Evolutionary conservation across 2,329 filamentous ascomycete genomes (phyloP), one percentile per base, ranked within the genome.

Genomic region (Kalmusia sp.): DNA sequence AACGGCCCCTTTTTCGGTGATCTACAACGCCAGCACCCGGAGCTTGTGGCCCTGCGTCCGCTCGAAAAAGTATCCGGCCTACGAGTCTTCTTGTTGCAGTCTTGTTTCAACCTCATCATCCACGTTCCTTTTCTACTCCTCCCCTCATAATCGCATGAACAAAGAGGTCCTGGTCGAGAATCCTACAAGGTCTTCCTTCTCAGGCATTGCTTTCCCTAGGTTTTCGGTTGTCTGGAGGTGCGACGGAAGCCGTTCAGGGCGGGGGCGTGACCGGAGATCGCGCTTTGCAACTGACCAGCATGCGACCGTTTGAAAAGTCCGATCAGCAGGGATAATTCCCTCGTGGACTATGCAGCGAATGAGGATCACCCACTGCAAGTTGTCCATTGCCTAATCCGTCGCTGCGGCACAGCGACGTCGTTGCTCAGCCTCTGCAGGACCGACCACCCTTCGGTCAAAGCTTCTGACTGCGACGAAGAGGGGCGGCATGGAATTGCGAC

Each of bases 281-380:
- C 19, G 21, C 41, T 33, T n/a, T 33, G 17, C 27, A 9, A 28
- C 6, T 21, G 12, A 30, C 15, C 21, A 38, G 44, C 33, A 28
- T 37, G 44, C 44, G 44, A 37, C 44, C 21, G 44, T 47, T 47
- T 37, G 33, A 28, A 47, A 30, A 30, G 44, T 47, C 44, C 44
- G 44, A 38, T 21, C 33, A 37, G n/a, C 33, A 30, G 31, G 43
- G 22, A n/a, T 21, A 28, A n/a, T 3, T 19, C 17, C 44, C 21
- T n/a, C 9, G 24, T 38, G 33, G 44, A 37, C 22, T 47, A 28
- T 47, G 25, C 33, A 21, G 44, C 44, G 31, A 47, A 47, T 37
- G 44, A 47, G 24, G 30, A 15, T 31, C 25, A 3, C 12, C 39
- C 25, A 4, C 3, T 3, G 14, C 25, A 7, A 30, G 5, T 34